Evolutionary conservation across 257 asterid genomes (phyloP), one percentile per base, ranked within the genome.

Genomic region (Solanum neorickii): DNA sequence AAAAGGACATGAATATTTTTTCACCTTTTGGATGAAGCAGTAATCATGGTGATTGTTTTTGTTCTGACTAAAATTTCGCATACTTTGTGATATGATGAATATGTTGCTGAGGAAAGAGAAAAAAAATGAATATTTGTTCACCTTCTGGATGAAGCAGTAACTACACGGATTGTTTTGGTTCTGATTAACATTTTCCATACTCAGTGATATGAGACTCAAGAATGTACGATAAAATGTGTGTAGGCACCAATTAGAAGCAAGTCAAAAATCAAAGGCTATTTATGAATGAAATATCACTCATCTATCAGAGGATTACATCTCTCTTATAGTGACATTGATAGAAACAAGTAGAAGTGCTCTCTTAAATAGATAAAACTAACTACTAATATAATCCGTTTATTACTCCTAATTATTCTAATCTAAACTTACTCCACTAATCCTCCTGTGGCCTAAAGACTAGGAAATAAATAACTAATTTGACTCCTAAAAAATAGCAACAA

Each of bases 41-140:
- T 20, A 56, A 56, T 11, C 5, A 2, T 1, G 12, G 2, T 11
- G 65, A 44, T 49, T 6, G 60, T 5, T 49, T 15, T 49, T 5
- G 47, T 44, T 10, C 4, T 0, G 5, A 47, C 13, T 47, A 0
- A 47, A 18, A 13, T 47, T 13, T 47, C 1, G 0, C 1, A 47
- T 47, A 47, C 18, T 47, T 47, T 47, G 56, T 47, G 18, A 47
- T 47, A 47, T 6, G 7, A 16, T 46, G 0, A 15, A 44, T 44
- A 12, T 44, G 49, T 44, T 44, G 15, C 14, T 44, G 15, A 44
- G 49, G 11, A 44, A 44, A 44, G 49, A 44, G 5, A 11, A 44
- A 44, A 9, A 5, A 44, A 1, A 44, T 44, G 14, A 42, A 42
- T 42, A 42, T 42, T 42, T 42, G 14, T 11, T 42, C 47, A 42